phyloP scores from a whole-genome alignment of 2,329 filamentous ascomycete species.

The Pseudonectria foliicola region DNA sequence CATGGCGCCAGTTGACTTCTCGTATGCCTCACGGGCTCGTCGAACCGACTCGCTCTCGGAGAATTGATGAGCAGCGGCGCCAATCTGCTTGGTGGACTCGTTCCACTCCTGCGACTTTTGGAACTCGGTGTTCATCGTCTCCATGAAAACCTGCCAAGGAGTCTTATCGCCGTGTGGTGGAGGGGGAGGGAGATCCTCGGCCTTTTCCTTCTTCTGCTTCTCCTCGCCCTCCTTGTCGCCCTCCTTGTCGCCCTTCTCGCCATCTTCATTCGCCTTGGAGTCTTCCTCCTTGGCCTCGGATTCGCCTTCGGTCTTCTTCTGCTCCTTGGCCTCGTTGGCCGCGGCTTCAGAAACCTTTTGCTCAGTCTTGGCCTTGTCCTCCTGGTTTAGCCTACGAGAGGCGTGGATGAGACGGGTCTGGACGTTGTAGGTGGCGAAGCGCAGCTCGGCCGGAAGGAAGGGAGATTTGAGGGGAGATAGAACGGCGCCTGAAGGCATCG shows the following conservation, averaged over 20 bases:
- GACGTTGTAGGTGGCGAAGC: conserved; percentile 21
- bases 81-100: conserved; percentile 92
- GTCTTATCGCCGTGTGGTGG: conserved; percentile 98
- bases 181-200: conserved; percentile 69
- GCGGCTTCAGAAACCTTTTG: conserved; percentile 17
- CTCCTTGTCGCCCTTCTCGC: conserved; percentile 36
- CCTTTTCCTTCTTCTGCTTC: conserved; percentile 51
- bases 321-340: conserved; percentile 34
- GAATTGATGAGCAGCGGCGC: conserved; percentile 82
- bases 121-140: conserved; percentile 91
- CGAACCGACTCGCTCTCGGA: conserved; percentile 88
- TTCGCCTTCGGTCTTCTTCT: conserved; percentile 30
- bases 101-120: conserved; percentile 99
- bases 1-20: conserved; percentile 77
- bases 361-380: conserved; percentile 29
- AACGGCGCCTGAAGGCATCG: conserved; percentile 21
- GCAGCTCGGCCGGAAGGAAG: conserved; percentile 32
- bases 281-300: conserved; percentile 30
- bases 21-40: conserved; percentile 77
- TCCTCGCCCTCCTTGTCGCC: conserved; percentile 40
- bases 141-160: conserved; percentile 96
- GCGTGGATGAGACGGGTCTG: conserved; percentile 28
- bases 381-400: conserved; percentile 22
- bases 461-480: conserved; percentile 38
- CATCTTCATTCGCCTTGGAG: conserved; percentile 36